Evolutionary conservation across 495 filamentous ascomycete genomes (phyloP).

Genomic region (Tirmania nivea): DNA sequence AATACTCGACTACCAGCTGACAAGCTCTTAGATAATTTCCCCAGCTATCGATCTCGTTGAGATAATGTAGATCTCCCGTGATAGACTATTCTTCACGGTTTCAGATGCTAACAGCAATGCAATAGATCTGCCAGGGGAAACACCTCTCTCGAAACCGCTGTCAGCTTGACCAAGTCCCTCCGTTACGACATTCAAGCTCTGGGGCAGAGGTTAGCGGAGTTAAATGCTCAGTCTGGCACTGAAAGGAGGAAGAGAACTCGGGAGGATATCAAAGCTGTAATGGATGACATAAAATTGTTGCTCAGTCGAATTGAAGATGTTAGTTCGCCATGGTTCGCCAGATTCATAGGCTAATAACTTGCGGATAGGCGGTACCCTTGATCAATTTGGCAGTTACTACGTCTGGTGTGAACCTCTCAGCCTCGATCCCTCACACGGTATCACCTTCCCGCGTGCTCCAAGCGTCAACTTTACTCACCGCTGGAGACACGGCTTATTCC

Average conservation of each 20-base stretch:
- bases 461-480: constrained; percentile 77
- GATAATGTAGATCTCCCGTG: constrained; percentile 40
- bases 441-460: constrained; percentile 83
- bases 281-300: constrained; percentile 52
- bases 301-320: constrained; percentile 66
- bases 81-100: constrained; percentile 1
- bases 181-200: constrained; percentile 71
- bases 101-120: constrained; percentile 3
- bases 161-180: constrained; percentile 66
- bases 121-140: constrained; percentile 76
- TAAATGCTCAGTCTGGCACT: constrained; percentile 27
- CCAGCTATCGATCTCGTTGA: constrained; percentile 89
- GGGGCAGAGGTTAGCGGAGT: constrained; percentile 53
- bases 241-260: constrained; percentile 29
- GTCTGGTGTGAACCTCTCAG: constrained; percentile 69
- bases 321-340: neutral
- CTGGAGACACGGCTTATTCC: constrained; percentile 68
- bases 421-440: constrained; percentile 55
- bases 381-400: constrained; percentile 92
- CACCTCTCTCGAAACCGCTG: constrained; percentile 72
- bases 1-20: neutral
- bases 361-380: constrained; percentile 43
- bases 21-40: constrained; percentile 47
- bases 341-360: neutral
- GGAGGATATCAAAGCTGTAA: constrained; percentile 45